Percentiles rank a stretch among this genome's conserved stretches.
These are phyloP conservation scores for Spiromastix sp. DNA, from an alignment of 2,329 filamentous ascomycete genomes.

Conservation along the genomic window DNA sequence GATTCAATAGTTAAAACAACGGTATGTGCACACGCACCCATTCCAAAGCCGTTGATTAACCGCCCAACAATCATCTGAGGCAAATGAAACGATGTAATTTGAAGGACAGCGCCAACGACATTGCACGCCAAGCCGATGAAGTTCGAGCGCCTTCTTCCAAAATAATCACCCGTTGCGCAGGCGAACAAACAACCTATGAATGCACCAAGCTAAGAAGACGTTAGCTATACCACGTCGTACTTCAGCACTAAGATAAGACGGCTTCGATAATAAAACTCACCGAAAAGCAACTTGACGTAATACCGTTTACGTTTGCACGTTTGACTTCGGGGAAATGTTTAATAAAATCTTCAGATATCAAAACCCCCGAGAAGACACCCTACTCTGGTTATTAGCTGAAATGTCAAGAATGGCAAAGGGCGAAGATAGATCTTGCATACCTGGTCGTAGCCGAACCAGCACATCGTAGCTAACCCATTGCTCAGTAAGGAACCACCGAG, in stretches of 20 bases:
- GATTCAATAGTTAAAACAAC: not conserved
- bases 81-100: slow-evolving; percentile 11
- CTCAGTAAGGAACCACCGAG: not conserved
- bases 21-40: not conserved
- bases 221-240: not conserved
- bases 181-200: slow-evolving; percentile 1
- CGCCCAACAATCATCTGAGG: slow-evolving; percentile 14
- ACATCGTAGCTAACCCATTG: slow-evolving; percentile 4
- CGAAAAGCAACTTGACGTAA: slow-evolving; percentile 4
- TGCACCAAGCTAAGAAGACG: slow-evolving; percentile 1
- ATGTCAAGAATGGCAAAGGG: not conserved
- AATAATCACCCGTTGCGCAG: slow-evolving; percentile 8
- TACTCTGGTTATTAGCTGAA: not conserved
- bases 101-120: slow-evolving; percentile 13
- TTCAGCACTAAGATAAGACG: not conserved
- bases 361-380: slow-evolving; percentile 1
- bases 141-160: slow-evolving; percentile 14
- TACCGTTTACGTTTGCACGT: slow-evolving; percentile 3
- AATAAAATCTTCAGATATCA: slow-evolving; percentile 1
- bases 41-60: slow-evolving; percentile 10
- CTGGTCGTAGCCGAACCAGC: slow-evolving; percentile 4
- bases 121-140: slow-evolving; percentile 15
- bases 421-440: not conserved
- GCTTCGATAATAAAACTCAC: not conserved
- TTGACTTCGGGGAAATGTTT: slow-evolving; percentile 1